phyloP scores from a whole-genome alignment of 768 basidiomycete species.

The Thelephora aurantiotincta region DNA sequence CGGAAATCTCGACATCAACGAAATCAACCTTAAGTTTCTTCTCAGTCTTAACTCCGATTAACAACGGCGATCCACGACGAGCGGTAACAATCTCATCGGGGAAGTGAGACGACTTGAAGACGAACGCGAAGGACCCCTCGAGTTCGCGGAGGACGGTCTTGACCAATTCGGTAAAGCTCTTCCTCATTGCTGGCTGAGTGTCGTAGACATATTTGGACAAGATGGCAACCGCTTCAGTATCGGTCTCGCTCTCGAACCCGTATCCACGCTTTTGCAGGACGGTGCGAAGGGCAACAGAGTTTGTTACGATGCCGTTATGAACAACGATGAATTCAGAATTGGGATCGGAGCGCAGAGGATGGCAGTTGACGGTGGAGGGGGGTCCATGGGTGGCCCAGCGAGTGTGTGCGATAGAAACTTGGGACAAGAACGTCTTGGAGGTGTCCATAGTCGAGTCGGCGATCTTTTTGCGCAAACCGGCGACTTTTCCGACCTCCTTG shows the following conservation, averaged over 20 bases:
- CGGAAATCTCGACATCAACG: constrained; percentile 92
- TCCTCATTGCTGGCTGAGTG: constrained; percentile 71
- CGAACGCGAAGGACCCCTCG: constrained; percentile 97
- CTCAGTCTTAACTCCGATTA: constrained; percentile 98
- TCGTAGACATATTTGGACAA: constrained; percentile 95
- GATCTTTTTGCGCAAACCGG: constrained; percentile 82
- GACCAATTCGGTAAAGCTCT: constrained; percentile 82
- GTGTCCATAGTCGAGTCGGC: constrained; percentile 56
- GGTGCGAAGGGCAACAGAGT: constrained; percentile 73
- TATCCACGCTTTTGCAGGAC: constrained; percentile 95
- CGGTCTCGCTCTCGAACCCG: constrained; percentile 89
- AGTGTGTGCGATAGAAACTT: constrained; percentile 97
- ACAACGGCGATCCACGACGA: constrained; percentile 89
- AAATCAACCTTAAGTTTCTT: constrained; percentile 99
- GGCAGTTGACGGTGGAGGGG: constrained; percentile 82
- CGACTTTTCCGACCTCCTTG: constrained; percentile 98
- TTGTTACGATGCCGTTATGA: constrained; percentile 99
- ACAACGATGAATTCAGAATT: constrained; percentile 81
- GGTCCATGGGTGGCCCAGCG: constrained; percentile 98
- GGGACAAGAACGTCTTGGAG: constrained; percentile 62
- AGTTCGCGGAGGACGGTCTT: constrained; percentile 96
- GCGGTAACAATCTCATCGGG: constrained; percentile 94
- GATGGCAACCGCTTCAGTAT: constrained; percentile 95
- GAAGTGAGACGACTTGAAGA: constrained; percentile 94
- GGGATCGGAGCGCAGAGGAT: constrained; percentile 80